A percentile compares a stretch with the other conserved stretches of the same genome.
Conservation (phyloP, 108 stramenopile genomes). For the Skeletonema menzelii region DNA sequence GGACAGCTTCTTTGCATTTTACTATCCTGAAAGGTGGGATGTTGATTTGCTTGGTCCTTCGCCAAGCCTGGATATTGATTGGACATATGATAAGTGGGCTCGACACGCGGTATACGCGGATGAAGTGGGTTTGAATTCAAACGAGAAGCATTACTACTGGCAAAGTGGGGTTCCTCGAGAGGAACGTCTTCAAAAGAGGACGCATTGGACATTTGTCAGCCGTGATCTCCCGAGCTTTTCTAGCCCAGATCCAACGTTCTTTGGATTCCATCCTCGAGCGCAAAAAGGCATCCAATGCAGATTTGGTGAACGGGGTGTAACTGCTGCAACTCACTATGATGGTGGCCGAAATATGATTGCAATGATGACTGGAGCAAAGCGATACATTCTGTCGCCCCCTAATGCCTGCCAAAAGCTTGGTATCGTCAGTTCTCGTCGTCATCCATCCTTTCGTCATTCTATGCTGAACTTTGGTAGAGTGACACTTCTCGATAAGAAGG, state of each 20-base stretch:
- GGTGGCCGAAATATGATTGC: conserved; percentile 90
- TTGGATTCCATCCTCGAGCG: conserved; percentile 57
- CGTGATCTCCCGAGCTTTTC: conserved; percentile 78
- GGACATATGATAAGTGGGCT: conserved; percentile 71
- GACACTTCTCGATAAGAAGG: conserved; percentile 47
- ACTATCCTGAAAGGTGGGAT: conserved; percentile 54
- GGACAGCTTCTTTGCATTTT: conserved; percentile 87
- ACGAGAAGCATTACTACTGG: conserved; percentile 80
- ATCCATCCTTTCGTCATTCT: conserved; percentile 84
- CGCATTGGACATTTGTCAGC: conserved; percentile 75
- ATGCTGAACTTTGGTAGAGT: conserved; percentile 82
- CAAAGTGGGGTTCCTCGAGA: conserved; percentile 68
- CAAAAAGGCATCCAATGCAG: conserved; percentile 91
- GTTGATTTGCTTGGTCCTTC: conserved; percentile 62
- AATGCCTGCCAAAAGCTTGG: conserved; percentile 77
- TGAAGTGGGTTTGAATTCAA: conserved; percentile 46
- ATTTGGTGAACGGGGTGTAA: conserved; percentile 87
- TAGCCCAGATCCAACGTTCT: conserved; percentile 62
- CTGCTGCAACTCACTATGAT: conserved; percentile 96
- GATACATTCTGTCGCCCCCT: conserved; percentile 92
- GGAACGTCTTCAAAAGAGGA: conserved; percentile 46
- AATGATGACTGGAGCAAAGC: conserved; percentile 93
- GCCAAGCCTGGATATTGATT: conserved; percentile 71
- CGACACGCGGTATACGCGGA: conserved; percentile 81
- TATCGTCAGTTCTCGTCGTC: conserved; percentile 58